Evolutionary conservation across 768 basidiomycete species (phyloP).

Genomic region (Pholiota conissans): DNA sequence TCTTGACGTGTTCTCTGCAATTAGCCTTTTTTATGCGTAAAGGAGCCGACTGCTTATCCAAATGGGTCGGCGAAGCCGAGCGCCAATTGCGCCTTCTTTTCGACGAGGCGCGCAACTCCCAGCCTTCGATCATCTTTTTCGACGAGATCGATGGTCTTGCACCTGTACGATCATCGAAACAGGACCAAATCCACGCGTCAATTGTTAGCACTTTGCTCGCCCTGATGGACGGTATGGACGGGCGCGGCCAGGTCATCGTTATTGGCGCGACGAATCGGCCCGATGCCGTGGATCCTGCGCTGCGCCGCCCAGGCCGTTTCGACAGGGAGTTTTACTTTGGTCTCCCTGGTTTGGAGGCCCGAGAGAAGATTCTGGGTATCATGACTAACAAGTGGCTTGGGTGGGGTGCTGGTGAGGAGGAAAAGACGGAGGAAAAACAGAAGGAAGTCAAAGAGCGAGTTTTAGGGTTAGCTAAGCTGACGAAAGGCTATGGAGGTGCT

Average conservation of each 20-base stretch:
- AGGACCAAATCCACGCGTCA: slow-evolving; percentile 98
- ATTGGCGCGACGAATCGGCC: slow-evolving; percentile 98
- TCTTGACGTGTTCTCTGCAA: not conserved
- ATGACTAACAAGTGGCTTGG: slow-evolving; percentile 91
- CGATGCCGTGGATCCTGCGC: slow-evolving; percentile 95
- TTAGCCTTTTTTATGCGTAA: slow-evolving; percentile 99
- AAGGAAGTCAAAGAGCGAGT: slow-evolving; percentile 67
- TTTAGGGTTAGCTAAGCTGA: slow-evolving; percentile 76
- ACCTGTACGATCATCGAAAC: slow-evolving; percentile 96
- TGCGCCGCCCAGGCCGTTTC: slow-evolving; percentile 92
- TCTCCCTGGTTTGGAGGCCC: slow-evolving; percentile 77
- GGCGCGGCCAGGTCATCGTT: slow-evolving; percentile 93
- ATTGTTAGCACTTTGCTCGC: slow-evolving; percentile 96
- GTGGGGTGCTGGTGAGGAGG: slow-evolving; percentile 52
- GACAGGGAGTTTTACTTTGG: slow-evolving; percentile 99
- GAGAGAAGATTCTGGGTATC: slow-evolving; percentile 86
- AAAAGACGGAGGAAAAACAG: slow-evolving; percentile 39
- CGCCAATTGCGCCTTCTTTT: slow-evolving; percentile 93
- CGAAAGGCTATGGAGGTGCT: slow-evolving; percentile 97
- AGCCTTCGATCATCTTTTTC: slow-evolving; percentile 98
- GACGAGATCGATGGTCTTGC: slow-evolving; percentile 99
- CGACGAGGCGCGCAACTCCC: slow-evolving; percentile 89
- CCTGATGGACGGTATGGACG: slow-evolving; percentile 99
- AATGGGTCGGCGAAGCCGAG: slow-evolving; percentile 99
- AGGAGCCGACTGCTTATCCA: slow-evolving; percentile 95